Base-by-base conservation (phyloP, 1,284 basidiomycete species). In the Tausonia pullulans region DNA sequence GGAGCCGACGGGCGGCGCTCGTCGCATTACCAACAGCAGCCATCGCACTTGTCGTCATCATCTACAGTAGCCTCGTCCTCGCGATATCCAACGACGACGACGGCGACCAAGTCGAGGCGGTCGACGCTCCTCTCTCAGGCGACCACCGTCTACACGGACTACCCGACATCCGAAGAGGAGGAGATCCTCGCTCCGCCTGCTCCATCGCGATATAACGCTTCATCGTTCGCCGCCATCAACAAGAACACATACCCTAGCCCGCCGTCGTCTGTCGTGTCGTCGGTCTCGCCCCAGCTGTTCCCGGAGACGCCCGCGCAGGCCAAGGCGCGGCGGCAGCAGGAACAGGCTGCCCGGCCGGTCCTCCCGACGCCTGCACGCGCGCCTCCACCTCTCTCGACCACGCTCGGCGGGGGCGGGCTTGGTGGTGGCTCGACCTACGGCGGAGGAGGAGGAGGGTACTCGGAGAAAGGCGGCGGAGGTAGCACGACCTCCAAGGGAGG, bases 261-360 rank as follows among this genome's bases (percentile, higher is more conserved):
- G 27, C 64, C 64, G 0, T 65, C 64, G 5, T 65, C 64, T 5
- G 46, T 65, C 56, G 64, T 57, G 8, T 65, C 64, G 2, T 65
- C 64, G 3, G 60, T 49, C 46, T 48, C 60, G 0, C 64, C 64
- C 13, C 64, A 65, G 40, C 55, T 65, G n/a, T 65, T 57, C 52
- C 64, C 64, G 2, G 64, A 65, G 27, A 65, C 64, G 16, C 64
- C 64, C 44, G 64, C 64, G 4, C 64, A 65, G 52, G 46, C 49
- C n/a, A 54, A 61, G 44, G 44, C 57, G 11, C 60, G 64, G 5
- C 60, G 64, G 49, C 41, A 45, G 16, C 58, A 48, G 50, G 45
- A 55, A 51, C 45, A 61, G 44, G 39, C 45, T 3, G 10, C 55
- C 5, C 64, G 60, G 14, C 41, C 56, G 39, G 54, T 39, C n/a